Evolutionary conservation across 306 rosid species (phyloP), one percentile per base, ranked within the genome.

Genomic region (Sicyos edulis): DNA sequence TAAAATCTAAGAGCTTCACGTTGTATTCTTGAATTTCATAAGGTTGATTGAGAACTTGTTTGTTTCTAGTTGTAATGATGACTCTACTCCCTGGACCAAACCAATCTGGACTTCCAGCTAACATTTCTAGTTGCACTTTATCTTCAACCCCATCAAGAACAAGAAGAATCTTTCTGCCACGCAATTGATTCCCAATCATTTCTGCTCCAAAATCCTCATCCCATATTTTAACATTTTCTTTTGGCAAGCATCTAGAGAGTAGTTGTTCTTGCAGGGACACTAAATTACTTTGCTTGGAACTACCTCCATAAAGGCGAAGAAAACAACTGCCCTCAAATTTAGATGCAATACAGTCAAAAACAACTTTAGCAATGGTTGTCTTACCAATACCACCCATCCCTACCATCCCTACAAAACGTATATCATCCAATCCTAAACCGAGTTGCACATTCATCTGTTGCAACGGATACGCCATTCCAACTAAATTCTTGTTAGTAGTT

Each of bases 371-470:
- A 45, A 74, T 5, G 6, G 70, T 74, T 29, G 77, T 74, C 49
- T 74, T 74, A 26, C 77, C 70, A 1, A 78, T 34, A 6, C 82
- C 81, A 4, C 78, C 75, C 82, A 78, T 74, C 24, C 82, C 78
- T 20, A 71, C 72, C 20, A 78, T 67, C 26, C 82, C 78, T 60
- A 74, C 34, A 58, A 67, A 14, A 7, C 21, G 66, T 54, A 73
- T 51, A 51, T 74, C 65, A n/a, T 3, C 17, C 0, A 73, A 52
- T 2, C 11, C 64, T 0, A 3, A 2, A 26, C 54, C 10, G 6
- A 80, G 49, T 12, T 42, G 15, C 1, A 6, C 34, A 15, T 58
- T 50, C 22, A 74, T 21, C 17, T 58, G 20, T 13, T 57, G 8
- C 4, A 32, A 52, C 1, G 15, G n/a, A 15, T 12, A 26, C 16